Evolutionary conservation across 106 monocot species (phyloP).

Genomic region (Narthecium ossifragum): DNA sequence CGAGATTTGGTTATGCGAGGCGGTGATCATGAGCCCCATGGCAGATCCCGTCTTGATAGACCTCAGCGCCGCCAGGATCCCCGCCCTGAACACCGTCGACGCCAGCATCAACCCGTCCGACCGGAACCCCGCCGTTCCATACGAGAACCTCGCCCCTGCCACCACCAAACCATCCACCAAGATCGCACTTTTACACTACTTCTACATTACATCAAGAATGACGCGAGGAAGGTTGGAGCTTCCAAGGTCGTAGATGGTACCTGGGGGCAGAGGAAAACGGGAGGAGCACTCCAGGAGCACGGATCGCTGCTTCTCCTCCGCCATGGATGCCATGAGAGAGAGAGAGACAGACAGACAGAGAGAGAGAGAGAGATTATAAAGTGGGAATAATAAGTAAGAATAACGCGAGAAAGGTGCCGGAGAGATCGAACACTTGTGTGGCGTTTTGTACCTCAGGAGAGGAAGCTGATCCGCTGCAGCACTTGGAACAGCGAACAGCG

Average conservation of each 20-base stretch:
- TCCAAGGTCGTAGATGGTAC: background rate
- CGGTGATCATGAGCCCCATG: constrained; percentile 81
- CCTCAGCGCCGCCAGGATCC: constrained; percentile 73
- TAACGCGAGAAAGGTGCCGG: too few relatives aligned
- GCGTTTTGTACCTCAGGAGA: too few relatives aligned
- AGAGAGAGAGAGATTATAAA: background rate
- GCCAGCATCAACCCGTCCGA: constrained; percentile 45
- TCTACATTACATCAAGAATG: background rate
- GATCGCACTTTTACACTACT: too few relatives aligned
- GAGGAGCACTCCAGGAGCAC: constrained; percentile 24
- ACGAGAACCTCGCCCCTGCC: constrained; percentile 53
- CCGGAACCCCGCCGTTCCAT: constrained; percentile 91
- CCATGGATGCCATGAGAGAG: constrained; percentile 5
- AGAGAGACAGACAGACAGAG: background rate
- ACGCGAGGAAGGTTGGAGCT: background rate
- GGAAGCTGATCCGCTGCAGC: too few relatives aligned
- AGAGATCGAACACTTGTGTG: background rate
- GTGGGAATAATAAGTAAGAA: too few relatives aligned
- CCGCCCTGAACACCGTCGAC: constrained; percentile 71
- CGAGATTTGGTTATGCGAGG: constrained; percentile 73
- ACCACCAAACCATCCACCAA: background rate
- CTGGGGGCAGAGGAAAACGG: constrained; percentile 30
- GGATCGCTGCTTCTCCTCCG: constrained; percentile 17
- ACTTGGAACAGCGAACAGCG: too few relatives aligned
- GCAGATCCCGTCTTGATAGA: constrained; percentile 57